A percentile compares a stretch with the other conserved stretches of the same genome.
Evolutionary conservation across 139 green algal genomes (phyloP).

Genomic region (Raphidocelis subcapitata): DNA sequence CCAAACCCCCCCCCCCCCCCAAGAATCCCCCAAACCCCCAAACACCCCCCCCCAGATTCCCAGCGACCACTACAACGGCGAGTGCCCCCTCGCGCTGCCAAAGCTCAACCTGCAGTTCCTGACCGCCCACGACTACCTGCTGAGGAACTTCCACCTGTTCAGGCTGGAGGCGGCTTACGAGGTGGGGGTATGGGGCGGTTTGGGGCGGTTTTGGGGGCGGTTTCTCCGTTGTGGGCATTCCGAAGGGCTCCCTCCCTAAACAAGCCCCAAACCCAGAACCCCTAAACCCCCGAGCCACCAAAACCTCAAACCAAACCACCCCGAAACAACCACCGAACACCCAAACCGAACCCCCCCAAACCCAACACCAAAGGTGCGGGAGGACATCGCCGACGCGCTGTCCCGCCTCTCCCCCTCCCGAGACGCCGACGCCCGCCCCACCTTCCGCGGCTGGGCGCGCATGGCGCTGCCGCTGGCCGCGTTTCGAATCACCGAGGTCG

Average conservation of each 20-base stretch:
- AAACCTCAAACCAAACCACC: no score
- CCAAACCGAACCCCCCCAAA: no score
- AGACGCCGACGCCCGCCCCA: conserved; percentile 49
- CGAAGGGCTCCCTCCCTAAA: background rate
- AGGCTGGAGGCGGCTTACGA: conserved; percentile 96
- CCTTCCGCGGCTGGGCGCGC: conserved; percentile 90
- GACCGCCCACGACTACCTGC: conserved; percentile 93
- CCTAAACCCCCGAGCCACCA: conserved; percentile 23
- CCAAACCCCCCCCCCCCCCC: no score
- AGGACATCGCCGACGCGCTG: conserved; percentile 90
- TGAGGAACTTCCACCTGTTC: conserved; percentile 98
- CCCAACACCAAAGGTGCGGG: no score
- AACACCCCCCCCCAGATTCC: no score
- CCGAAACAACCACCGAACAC: no score
- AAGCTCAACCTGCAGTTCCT: conserved; percentile 99
- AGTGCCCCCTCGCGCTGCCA: conserved; percentile 85
- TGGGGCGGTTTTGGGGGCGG: no score
- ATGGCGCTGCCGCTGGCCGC: conserved; percentile 80
- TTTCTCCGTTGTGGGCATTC: background rate
- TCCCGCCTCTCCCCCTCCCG: conserved; percentile 60
- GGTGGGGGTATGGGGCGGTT: no score
- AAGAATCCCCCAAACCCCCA: no score
- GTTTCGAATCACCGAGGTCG: conserved; percentile 54
- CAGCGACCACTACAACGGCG: conserved; percentile 44
- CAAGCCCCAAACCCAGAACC: no score